Evolutionary conservation across 441 rosid species (phyloP), one percentile per base, ranked within the genome.

Genomic region (Euphorbia corollata): DNA sequence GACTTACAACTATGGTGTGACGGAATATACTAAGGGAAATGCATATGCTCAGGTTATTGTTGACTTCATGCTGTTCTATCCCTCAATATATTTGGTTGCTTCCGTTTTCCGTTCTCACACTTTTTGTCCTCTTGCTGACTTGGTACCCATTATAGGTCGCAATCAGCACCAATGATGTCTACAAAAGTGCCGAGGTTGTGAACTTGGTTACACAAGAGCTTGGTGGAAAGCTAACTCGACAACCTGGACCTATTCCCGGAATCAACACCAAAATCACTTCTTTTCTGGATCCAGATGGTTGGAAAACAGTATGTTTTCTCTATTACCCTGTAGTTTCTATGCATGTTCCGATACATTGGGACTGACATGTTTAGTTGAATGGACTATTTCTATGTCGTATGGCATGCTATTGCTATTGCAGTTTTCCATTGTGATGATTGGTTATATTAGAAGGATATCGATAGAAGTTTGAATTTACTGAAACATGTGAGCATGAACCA

Each of bases 261-360:
- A 20, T 91, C 36, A 85, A 84, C 79, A 88, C 98, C 78, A 94
- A 91, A 81, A 91, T 90, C 57, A 83, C 85, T 71, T 73, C 91
- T 61, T 92, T 95, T 71, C 82, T 90, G 9, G 99, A 95, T 69
- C 98, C 97, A 19, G 97, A 95, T 84, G 97, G 98, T 77, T 92
- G 97, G 99, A 95, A 92, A 83, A 90, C 93, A 3, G 96, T 91
- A 78, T 78, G 92, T 72, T 68, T 45, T 24, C 19, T 72, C 19
- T 23, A 13, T 18, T 59, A 20, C n/a, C 64, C 57, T 19, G 11
- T 34, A 60, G 34, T 19, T 32, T 47, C 27, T 51, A 41, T 45
- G 16, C n/a, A 23, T 22, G 39, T 19, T 54, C 34, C 69, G 20
- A 47, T 68, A 5, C 50, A 8, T 27, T 0, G 39, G 48, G 59